Evolutionary conservation across 1,139 yeast species (phyloP), one percentile per base, ranked within the genome.

Genomic region (Arxiozyma telluris): DNA sequence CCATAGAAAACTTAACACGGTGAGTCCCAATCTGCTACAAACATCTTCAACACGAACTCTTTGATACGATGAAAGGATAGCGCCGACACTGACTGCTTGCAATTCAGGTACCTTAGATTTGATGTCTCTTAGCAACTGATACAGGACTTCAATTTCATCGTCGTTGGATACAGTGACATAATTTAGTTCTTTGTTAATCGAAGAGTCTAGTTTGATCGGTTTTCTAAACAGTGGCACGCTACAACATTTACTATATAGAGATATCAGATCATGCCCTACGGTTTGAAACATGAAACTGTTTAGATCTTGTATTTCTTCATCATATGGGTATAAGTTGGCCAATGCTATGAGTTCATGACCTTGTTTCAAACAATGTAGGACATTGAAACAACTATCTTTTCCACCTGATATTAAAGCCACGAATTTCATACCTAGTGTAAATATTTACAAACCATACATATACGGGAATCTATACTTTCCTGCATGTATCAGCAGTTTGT

Each of bases 241-340:
- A 48, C 87, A 72, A 62, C 96, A 87, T 57, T 84, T 76, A 1
- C 80, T 74, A 64, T 90, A 89, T 54, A 74, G 70, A 0, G 79
- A 77, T 5, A 93, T 76, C 4, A 88, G 81, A 60, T 86, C 89
- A 68, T 87, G 94, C 0, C 98, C 98, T n/a, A 93, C 98, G 0
- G 98, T 93, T 70, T 93, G 98, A 70, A 88, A 93, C 98, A 93
- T 93, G 68, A 86, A 93, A 54, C 96, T 87, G 70, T 93, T 97
- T 55, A 93, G 74, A 68, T 93, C 98, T 55, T 73, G 76, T n/a
- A 67, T 64, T 1, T 56, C 34, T 21, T 70, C 70, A 20, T 73
- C 70, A 3, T 60, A 57, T 1, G 98, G 98, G 63, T 82, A 82
- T 56, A 93, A 71, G 64, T 93, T 93, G 0, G 90, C 98, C 51